Base-by-base conservation (phyloP, 139 green algal genomes). In the Chlamydomonas sphaeroides region DNA sequence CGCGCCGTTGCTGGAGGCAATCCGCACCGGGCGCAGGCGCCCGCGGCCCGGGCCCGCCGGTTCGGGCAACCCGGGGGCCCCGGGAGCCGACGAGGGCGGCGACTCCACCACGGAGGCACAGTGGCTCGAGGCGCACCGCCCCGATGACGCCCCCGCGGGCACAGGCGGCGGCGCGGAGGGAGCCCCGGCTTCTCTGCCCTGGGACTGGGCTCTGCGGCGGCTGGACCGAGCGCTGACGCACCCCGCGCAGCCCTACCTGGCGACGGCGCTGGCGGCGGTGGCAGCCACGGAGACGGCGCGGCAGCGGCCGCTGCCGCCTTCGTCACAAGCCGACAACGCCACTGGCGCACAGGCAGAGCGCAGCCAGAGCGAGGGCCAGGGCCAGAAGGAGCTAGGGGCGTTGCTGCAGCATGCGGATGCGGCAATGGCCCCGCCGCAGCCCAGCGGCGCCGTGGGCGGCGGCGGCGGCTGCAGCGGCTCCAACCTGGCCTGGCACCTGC, bases 401-500 rank as follows among this genome's bases (percentile, higher is more conserved):
- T 26, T 23, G n/a, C 30, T 39, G 53, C 48, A 10, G 20, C 25
- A 30, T 0, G 36, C 33, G 8, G 11, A 57, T 25, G 32, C 11
- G 68, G 68, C 41, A n/a, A 20, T 51, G 62, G 62, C 75, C n/a
- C n/a, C n/a, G n/a, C n/a, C n/a, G n/a, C n/a, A n/a, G n/a, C n/a
- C n/a, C n/a, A n/a, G n/a, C n/a, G 56, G 38, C 28, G 32, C 75
- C 5, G 41, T 26, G 0, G 66, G 10, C 53, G 74, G 66, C n/a
- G 61, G 77, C 41, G 53, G 32, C 20, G 68, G 15, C 35, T 82
- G 80, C 78, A 38, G 35, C 25, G 85, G 85, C 35, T 38, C 76
- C 49, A 80, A 82, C 39, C 66, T 87, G 32, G 70, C 78, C 18
- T 87, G 85, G 73, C 85, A 83, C 66, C 67, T 78, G 36, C 81